Base-by-base conservation (phyloP, 495 filamentous ascomycete species). In the Pyronema omphalodes region DNA sequence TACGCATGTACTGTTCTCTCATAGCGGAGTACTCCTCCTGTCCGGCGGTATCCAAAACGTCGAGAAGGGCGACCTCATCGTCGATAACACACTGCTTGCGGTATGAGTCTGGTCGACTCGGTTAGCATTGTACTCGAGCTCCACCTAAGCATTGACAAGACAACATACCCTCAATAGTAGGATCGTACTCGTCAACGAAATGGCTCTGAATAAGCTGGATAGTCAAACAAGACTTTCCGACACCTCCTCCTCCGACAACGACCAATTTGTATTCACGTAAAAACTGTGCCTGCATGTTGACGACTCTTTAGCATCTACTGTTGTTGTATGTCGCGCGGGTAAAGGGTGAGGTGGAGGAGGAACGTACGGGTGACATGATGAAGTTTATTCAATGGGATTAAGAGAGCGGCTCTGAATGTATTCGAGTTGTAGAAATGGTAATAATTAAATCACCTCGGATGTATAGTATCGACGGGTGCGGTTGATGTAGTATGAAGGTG, bases 1-100 rank as follows among this genome's bases (percentile, higher is more conserved):
- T 98, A 61, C 91, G 83, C 91, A 98, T 98, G 76, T 98, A 98
- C 73, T 98, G 91, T 73, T 98, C 91, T 58, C 91, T 80, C 91
- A 98, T 98, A 51, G 91, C 91, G 37, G 88, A 94, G 73, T 98
- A 98, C 71, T 98, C 91, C 70, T 98, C 91, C 71, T 98, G 91
- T 52, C 91, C 91, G 52, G 91, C 91, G 47, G 91, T 98, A 68
- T 98, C 91, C 62, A 98, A 81, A 52, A 98, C 89, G 68, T 98
- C 91, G 66, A 98, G 81, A 52, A 95, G 77, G 43, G 91, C 93
- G 58, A 95, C 86, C 69, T 96, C 91, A 62, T 95, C 91, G 67
- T 98, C 91, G 68, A 98, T 93, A 53, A 93, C 81, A 67, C 93
- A 96, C 76, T 96, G 89, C 80, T 98, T 98, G 70, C 91, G 89